Base-by-base conservation (phyloP, 768 basidiomycete genomes). In the Mycena vitilis region DNA sequence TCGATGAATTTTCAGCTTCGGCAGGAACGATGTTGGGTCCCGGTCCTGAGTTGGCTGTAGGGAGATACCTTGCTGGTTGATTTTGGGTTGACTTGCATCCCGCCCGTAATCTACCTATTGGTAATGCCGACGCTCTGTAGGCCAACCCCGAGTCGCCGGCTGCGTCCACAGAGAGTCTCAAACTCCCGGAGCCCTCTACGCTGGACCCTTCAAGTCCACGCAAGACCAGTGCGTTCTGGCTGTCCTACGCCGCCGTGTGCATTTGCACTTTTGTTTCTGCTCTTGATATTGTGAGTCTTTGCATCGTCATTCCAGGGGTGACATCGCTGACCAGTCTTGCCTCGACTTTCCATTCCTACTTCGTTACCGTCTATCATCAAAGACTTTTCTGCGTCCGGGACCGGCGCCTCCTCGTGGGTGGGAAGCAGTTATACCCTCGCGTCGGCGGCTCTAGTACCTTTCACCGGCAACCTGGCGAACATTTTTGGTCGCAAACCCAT, bases 401-500 rank as follows among this genome's bases (percentile, higher is more conserved):
- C 36, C 0, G n/a, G 45, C 20, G 54, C 45, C 36, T 63, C 54
- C 16, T 23, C 54, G 22, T 63, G 63, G 63, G 30, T 30, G 30
- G 30, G 30, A 30, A 56, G 54, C 23, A 45, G 30, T 25, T 86
- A 83, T 60, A 73, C 81, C 1, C 76, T 86, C 25, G 69, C 82
- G 9, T 77, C 77, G 2, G 82, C 84, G 12, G 81, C 81, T 0
- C 66, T 83, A 47, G 70, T 84, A 7, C 82, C 81, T 0, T 71
- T 83, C 30, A 30, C 30, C 30, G 30, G 30, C 5, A 30, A 30
- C 30, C 30, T 30, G 30, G 30, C 3, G 30, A 30, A 30, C 30
- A 30, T 30, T 30, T 30, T 30, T 30, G 2, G 30, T 30, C 30
- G 30, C 30, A 30, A 30, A 5, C 30, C 30, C 30, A 30, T 30